phyloP scores from a whole-genome alignment of 228 moss, liverwort and hornwort genomes.

The Sphagnum fallax region DNA sequence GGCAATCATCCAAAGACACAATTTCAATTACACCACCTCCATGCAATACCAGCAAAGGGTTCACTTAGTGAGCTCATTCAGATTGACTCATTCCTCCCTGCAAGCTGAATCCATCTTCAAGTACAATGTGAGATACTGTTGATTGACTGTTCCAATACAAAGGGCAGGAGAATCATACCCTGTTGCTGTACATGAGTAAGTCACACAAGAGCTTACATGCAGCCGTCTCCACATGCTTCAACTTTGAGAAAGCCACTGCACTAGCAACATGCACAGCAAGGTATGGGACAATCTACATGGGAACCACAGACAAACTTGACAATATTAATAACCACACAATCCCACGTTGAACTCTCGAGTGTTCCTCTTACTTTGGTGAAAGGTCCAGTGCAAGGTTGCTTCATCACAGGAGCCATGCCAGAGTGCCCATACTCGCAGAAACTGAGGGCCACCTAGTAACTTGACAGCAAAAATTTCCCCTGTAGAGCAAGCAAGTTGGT shows the following conservation, averaged over 20 bases:
- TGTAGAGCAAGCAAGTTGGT: neutral
- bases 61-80: no score
- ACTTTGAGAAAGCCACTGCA: constrained; percentile 28
- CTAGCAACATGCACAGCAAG: neutral
- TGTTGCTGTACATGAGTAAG: constrained; percentile 8
- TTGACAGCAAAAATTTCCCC: constrained; percentile 19
- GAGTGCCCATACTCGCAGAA: constrained; percentile 37
- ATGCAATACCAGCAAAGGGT: no score
- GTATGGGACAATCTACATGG: neutral
- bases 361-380: constrained; percentile 20
- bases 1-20: no score
- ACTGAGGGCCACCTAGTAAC: constrained; percentile 26
- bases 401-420: constrained; percentile 29
- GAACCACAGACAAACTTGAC: neutral
- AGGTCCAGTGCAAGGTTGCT: constrained; percentile 35
- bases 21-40: no score
- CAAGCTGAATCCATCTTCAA: no score
- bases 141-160: no score
- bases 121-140: no score
- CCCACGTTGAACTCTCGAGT: neutral
- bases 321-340: neutral
- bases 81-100: no score
- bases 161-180: neutral
- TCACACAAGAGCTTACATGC: constrained; percentile 43
- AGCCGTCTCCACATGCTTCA: constrained; percentile 22